Evolutionary conservation across 176 grass and related monocot genomes (phyloP), one percentile per base, ranked within the genome.

Genomic region (Juncus effusus): DNA sequence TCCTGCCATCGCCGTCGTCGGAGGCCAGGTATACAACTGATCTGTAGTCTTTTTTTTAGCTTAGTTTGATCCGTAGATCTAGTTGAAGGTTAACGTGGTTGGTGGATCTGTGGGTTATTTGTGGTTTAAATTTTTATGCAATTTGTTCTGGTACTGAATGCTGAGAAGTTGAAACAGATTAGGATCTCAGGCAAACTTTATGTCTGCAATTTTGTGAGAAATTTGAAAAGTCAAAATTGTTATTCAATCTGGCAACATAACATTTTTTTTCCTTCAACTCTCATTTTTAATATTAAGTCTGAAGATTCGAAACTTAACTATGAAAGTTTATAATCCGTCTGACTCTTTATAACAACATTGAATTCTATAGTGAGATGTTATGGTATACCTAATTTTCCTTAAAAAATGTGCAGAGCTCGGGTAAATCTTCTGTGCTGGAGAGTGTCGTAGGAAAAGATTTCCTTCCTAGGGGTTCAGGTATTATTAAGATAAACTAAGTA

Each of bases 401-500:
- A 59, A 53, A 13, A 36, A 60, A 28, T 72, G 38, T 72, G 68
- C 55, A 99, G 95, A 99, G 95, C 69, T 99, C 95, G 0, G 95
- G 95, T 76, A 99, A 99, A 84, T 99, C 95, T 37, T 99, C 95
- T 7, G 95, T 99, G 58, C 64, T 99, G 78, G 95, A 99, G 57
- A 99, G 95, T 49, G 76, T 99, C 54, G 95, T 99, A 51, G 95
- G 86, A 10, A 99, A 99, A 83, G 95, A 99, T 76, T 99, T 99
- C 69, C 75, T 99, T 42, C 95, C 95, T 0, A 90, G 89, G 76
- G 95, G 95, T 71, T 93, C 95, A 90, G 95, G 95, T 99, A 85
- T 79, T 10, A 15, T 63, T 39, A 44, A 13, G 59, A n/a, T 13
- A n/a, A 63, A 53, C 36, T 16, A 56, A 70, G 11, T 56, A 16